Evolutionary conservation across 164 flowering plant species (phyloP).

Genomic region (Macadamia tetraphylla): DNA sequence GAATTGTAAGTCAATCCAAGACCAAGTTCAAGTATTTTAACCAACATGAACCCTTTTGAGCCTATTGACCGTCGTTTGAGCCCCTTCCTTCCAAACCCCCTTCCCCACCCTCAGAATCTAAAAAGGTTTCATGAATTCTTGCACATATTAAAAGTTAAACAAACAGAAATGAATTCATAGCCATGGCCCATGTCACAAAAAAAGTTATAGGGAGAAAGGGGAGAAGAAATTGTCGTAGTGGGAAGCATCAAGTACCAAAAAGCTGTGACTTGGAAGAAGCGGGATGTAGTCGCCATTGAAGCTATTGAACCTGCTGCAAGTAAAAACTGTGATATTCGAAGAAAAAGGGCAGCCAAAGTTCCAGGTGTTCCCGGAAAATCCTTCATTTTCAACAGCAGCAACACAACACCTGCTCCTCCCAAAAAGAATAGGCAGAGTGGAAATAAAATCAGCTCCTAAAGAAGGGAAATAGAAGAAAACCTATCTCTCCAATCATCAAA

Average conservation of each 20-base stretch:
- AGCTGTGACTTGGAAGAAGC: conserved; percentile 53
- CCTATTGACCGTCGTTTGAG: no score
- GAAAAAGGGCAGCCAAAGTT: conserved; percentile 46
- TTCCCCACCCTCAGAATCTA: no score
- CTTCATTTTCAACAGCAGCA: conserved; percentile 35
- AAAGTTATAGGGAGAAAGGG: no score
- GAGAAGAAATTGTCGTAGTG: neutral
- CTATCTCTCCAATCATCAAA: conserved; percentile 9
- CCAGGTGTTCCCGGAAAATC: conserved; percentile 71
- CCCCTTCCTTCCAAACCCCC: no score
- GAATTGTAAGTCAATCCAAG: no score
- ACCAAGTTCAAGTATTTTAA: no score
- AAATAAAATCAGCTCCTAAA: neutral
- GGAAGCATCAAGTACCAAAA: conserved; percentile 43
- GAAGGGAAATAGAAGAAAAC: neutral
- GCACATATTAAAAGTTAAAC: neutral
- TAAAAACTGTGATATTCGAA: conserved; percentile 50
- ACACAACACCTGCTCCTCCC: conserved; percentile 4
- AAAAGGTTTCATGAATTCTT: neutral
- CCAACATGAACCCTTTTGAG: no score
- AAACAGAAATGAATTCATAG: neutral
- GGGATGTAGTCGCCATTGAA: conserved; percentile 42
- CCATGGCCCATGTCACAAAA: no score
- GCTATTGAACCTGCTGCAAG: conserved; percentile 63
- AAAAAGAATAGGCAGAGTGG: neutral